phyloP scores from a whole-genome alignment of 2,329 filamentous ascomycete species.

The Teratosphaeriaceae sp. region DNA sequence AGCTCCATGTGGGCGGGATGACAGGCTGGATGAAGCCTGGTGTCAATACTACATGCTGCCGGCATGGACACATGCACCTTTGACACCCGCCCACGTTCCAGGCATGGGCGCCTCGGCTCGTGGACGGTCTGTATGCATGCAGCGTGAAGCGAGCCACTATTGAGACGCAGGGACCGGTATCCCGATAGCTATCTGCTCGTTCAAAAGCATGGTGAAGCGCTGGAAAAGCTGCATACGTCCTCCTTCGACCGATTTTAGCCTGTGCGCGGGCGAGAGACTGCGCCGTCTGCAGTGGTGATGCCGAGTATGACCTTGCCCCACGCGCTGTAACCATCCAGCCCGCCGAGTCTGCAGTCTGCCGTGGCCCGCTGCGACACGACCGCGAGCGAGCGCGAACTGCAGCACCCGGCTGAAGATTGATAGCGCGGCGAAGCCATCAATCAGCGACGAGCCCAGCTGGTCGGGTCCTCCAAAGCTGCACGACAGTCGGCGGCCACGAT shows the following conservation, averaged over 20 bases:
- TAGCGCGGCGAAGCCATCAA: constrained; percentile 7
- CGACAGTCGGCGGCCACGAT: constrained; percentile 9
- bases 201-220: not conserved
- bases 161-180: not conserved
- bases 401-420: not conserved
- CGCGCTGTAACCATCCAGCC: not conserved
- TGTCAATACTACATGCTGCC: not conserved
- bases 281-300: not conserved
- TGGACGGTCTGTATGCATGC: not conserved
- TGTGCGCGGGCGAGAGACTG: not conserved
- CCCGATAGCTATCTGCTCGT: constrained; percentile 1
- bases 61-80: not conserved
- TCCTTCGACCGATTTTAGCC: not conserved
- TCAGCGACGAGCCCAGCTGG: constrained; percentile 13
- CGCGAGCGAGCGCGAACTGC: not conserved
- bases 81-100: not conserved
- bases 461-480: constrained; percentile 15
- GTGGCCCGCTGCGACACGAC: not conserved
- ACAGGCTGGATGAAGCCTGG: not conserved
- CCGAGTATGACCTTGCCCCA: not conserved
- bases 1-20: not conserved
- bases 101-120: not conserved
- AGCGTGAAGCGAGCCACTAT: not conserved
- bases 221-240: not conserved
- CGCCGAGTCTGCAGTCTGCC: constrained; percentile 1